These are phyloP conservation scores for Penicillium psychrofluorescens DNA, from an alignment of 495 filamentous ascomycete genomes.

Conservation along the genomic window DNA sequence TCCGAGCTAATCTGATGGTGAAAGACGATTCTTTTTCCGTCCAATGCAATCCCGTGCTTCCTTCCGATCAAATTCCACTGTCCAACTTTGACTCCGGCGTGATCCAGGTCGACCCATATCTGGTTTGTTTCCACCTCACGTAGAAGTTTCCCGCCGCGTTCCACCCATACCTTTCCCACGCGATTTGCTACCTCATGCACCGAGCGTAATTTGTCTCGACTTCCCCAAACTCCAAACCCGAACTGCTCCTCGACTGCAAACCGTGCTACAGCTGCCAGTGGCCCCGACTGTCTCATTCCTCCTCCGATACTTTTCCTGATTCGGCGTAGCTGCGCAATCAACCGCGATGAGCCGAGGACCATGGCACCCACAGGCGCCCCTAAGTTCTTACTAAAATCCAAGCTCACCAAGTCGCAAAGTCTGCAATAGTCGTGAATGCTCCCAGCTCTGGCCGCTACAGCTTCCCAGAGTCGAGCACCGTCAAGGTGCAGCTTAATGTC, in stretches of 20 bases:
- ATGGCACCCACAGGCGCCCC: constrained; percentile 85
- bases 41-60: not conserved
- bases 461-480: constrained; percentile 81
- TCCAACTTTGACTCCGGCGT: constrained; percentile 19
- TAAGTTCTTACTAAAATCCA: constrained; percentile 86
- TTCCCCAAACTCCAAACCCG: constrained; percentile 47
- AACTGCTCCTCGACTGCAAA: constrained; percentile 54
- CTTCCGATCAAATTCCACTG: not conserved
- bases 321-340: constrained; percentile 69
- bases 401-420: constrained; percentile 70
- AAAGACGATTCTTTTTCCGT: not conserved
- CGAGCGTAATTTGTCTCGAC: constrained; percentile 54
- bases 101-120: constrained; percentile 79
- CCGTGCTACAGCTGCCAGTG: constrained; percentile 40
- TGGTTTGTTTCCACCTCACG: constrained; percentile 72
- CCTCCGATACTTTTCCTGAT: constrained; percentile 81
- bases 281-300: constrained; percentile 62
- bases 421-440: constrained; percentile 59
- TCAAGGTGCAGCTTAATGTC: constrained; percentile 73
- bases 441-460: constrained; percentile 51
- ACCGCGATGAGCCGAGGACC: constrained; percentile 55
- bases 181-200: constrained; percentile 59
- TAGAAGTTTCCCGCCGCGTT: constrained; percentile 40
- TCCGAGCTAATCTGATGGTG: constrained; percentile 1
- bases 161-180: constrained; percentile 57